A percentile compares a stretch with the other conserved stretches of the same genome.
Evolutionary conservation across 2,329 filamentous ascomycete species (phyloP).

Genomic region (Beauveria australis): DNA sequence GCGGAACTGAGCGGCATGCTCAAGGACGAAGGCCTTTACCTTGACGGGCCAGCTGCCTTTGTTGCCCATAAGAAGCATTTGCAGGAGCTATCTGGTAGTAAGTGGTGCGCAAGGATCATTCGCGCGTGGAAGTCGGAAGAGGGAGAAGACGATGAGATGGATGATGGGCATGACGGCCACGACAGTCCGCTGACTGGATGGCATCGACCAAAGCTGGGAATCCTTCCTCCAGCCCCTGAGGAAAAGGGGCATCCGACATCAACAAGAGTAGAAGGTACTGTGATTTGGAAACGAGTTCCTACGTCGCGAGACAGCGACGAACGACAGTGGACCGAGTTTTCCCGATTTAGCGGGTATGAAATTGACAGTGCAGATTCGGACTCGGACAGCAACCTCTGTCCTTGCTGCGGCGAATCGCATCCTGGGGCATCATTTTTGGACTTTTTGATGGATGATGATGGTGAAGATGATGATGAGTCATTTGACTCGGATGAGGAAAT

Average conservation of each 20-base stretch:
- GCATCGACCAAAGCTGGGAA: slow-evolving; percentile 22
- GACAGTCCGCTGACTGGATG: slow-evolving; percentile 18
- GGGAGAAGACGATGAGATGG: slow-evolving; percentile 17
- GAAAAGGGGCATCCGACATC: slow-evolving; percentile 36
- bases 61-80: slow-evolving; percentile 33
- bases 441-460: slow-evolving; percentile 11
- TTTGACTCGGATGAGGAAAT: slow-evolving; percentile 2
- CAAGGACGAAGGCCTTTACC: slow-evolving; percentile 44
- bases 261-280: slow-evolving; percentile 31
- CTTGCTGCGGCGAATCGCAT: slow-evolving; percentile 32
- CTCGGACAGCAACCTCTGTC: slow-evolving; percentile 29
- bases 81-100: slow-evolving; percentile 29
- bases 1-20: slow-evolving; percentile 43
- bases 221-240: slow-evolving; percentile 32
- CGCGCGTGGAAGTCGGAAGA: slow-evolving; percentile 32
- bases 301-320: slow-evolving; percentile 28
- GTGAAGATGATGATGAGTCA: background rate
- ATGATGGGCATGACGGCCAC: slow-evolving; percentile 18
- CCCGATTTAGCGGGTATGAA: slow-evolving; percentile 30
- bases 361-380: slow-evolving; percentile 25
- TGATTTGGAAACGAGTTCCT: slow-evolving; percentile 46
- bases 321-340: slow-evolving; percentile 43
- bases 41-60: slow-evolving; percentile 37
- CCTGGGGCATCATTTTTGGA: slow-evolving; percentile 27
- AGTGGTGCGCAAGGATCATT: slow-evolving; percentile 36